Evolutionary conservation across 2,329 filamentous ascomycete genomes (phyloP), one percentile per base, ranked within the genome.

Genomic region (Dothistroma pini): DNA sequence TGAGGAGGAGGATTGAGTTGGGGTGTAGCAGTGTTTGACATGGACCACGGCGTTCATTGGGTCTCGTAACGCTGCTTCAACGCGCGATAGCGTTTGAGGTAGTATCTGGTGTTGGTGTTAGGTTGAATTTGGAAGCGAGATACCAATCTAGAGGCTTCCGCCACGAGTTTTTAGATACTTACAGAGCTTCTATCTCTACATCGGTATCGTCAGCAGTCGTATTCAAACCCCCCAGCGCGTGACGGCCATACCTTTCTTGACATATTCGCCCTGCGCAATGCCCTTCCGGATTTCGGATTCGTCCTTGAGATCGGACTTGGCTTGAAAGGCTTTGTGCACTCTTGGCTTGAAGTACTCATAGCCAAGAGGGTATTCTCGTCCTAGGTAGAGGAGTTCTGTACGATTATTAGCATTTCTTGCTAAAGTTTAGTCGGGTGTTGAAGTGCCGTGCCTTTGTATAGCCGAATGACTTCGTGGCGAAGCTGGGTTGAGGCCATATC

Each of bases 1-100:
- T 25, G 21, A 16, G 5, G 4, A 25, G 5, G 29, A 35, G 21
- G 55, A 19, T 25, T 32, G 55, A 16, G 44, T 25, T 8, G 41
- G 31, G 38, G 35, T 55, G n/a, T 10, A 47, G 22, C 25, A 19
- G 14, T 29, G 25, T 29, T 29, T 9, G 54, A 48, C n/a, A 44
- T 21, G 21, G 41, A 56, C 31, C 38, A 44, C 19, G 25, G 38
- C 38, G 19, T 25, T 68, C 62, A 67, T 35, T 58, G 41, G 49
- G 64, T 64, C 29, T 72, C 67, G 57, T 97, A 97, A 73, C 91
- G 83, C 78, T 95, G 88, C 71, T 89, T 87, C 71, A 97, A 78
- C 29, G 90, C 86, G 69, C 93, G 88, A 79, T 97, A 97, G 74
- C 90, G 85, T 80, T 96, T 96, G 70, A 97, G 81, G 79, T 95